Percentiles rank a stretch among this genome's conserved stretches.
Evolutionary conservation across 78 protist species (phyloP).

Genomic region (Creolimax fragrantissima): DNA sequence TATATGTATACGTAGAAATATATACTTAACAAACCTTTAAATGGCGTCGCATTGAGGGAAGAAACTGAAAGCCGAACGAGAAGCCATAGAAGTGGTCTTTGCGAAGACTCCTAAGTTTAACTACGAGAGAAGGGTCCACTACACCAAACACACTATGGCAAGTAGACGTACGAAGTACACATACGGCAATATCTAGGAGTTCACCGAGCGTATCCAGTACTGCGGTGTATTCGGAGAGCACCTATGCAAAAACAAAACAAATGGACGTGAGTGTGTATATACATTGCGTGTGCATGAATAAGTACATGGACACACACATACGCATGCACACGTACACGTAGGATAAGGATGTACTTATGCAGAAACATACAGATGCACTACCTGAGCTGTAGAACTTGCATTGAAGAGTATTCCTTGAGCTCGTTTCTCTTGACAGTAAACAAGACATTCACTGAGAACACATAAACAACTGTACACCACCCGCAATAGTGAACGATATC

Average conservation of each 20-base stretch:
- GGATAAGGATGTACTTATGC: too few species aligned
- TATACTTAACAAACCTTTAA: not conserved
- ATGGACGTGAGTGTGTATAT: too few species aligned
- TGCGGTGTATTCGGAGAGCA: not conserved
- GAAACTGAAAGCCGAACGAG: not conserved
- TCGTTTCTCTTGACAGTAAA: not conserved
- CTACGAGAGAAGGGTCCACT: not conserved
- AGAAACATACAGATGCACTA: too few species aligned
- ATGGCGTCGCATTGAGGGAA: not conserved
- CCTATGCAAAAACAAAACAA: too few species aligned
- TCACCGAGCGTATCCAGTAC: not conserved
- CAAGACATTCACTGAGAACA: not conserved
- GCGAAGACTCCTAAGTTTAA: not conserved
- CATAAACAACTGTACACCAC: not conserved
- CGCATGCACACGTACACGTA: too few species aligned
- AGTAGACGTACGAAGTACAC: not conserved
- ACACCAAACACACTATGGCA: not conserved
- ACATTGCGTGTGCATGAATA: too few species aligned
- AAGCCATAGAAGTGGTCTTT: not conserved
- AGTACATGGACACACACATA: too few species aligned
- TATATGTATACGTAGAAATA: not conserved
- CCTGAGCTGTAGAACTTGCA: not conserved
- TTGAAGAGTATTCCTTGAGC: not conserved
- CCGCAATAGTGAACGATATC: not conserved
- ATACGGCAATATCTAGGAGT: not conserved